Conservation (phyloP, 495 filamentous ascomycete species). For the Sphaerosporella brunnea region DNA sequence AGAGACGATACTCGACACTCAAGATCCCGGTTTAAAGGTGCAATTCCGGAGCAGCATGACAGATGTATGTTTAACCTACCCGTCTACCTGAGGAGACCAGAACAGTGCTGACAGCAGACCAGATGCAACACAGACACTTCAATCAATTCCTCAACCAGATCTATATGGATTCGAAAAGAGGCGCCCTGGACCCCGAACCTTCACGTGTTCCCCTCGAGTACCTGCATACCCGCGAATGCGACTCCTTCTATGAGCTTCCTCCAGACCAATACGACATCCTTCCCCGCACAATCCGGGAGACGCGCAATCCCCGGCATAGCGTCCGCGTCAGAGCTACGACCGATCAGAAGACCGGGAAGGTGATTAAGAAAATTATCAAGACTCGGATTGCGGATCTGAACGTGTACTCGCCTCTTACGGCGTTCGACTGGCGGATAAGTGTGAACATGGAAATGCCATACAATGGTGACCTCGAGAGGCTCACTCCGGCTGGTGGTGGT, state of each 20-base stretch:
- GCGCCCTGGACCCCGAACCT: slow-evolving; percentile 13
- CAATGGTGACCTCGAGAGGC: slow-evolving; percentile 44
- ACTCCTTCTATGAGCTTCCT: slow-evolving; percentile 66
- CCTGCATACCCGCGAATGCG: slow-evolving; percentile 58
- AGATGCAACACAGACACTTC: slow-evolving; percentile 59
- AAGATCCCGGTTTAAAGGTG: slow-evolving; percentile 32
- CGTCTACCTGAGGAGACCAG: neutral
- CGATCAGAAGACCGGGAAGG: slow-evolving; percentile 51
- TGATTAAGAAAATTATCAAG: slow-evolving; percentile 77
- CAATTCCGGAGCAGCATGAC: slow-evolving; percentile 73
- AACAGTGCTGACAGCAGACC: neutral
- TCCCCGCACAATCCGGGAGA: slow-evolving; percentile 37
- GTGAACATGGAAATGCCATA: slow-evolving; percentile 81
- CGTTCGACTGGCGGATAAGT: slow-evolving; percentile 73
- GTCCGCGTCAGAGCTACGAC: slow-evolving; percentile 60
- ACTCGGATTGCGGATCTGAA: slow-evolving; percentile 66
- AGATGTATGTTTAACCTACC: slow-evolving; percentile 36
- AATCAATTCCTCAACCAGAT: slow-evolving; percentile 65
- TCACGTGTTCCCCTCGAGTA: slow-evolving; percentile 57
- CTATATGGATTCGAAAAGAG: slow-evolving; percentile 37
- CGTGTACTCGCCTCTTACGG: slow-evolving; percentile 50
- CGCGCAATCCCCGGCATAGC: slow-evolving; percentile 39
- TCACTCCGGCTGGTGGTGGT: slow-evolving; percentile 29
- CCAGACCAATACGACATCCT: slow-evolving; percentile 34
- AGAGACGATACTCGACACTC: slow-evolving; percentile 45